Evolutionary conservation across 2,329 filamentous ascomycete genomes (phyloP), one percentile per base, ranked within the genome.

Genomic region (Chaetomium sp.): DNA sequence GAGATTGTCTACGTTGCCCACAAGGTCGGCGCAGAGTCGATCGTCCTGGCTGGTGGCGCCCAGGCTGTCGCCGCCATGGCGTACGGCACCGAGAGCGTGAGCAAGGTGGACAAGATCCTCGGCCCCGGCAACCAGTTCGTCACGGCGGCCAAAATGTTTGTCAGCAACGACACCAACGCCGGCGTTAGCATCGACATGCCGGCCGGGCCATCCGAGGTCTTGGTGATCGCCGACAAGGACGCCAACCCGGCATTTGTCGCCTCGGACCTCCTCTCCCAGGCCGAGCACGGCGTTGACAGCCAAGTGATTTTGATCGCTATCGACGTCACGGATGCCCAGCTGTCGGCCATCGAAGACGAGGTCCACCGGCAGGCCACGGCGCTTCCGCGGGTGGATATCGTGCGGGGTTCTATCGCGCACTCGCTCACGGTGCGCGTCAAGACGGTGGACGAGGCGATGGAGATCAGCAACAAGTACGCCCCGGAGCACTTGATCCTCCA

Each of bases 51-150:
- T 12, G 95, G 95, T 67, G 95, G 95, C 67, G 95, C 94, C 0
- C 95, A 99, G 80, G 95, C 95, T 51, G 89, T 99, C 45, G 95
- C 94, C 23, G 95, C 95, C 56, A 90, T 99, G 89, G 95, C 95
- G 2, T 99, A 99, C 79, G 95, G 95, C 56, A 99, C 95, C 0
- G 90, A 97, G 78, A 94, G 89, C 71, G 87, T 99, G 58, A 91
- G 83, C 77, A 99, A 99, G 81, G 95, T 99, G 8, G 95, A 99
- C 83, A 99, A 99, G 86, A 97, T 99, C 71, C 87, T 98, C 13
- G 95, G 95, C 0, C 95, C 95, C 2, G 95, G 95, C 42, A 99
- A 99, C 79, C 95, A 98, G 78, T 99, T 98, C 75, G 95, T 99
- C 49, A 99, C 95, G 0, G 95, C 95, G 0, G 95, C 92, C 60